Conservation (phyloP, 352 stramenopile genomes). For the Globisporangium okanoganense region DNA sequence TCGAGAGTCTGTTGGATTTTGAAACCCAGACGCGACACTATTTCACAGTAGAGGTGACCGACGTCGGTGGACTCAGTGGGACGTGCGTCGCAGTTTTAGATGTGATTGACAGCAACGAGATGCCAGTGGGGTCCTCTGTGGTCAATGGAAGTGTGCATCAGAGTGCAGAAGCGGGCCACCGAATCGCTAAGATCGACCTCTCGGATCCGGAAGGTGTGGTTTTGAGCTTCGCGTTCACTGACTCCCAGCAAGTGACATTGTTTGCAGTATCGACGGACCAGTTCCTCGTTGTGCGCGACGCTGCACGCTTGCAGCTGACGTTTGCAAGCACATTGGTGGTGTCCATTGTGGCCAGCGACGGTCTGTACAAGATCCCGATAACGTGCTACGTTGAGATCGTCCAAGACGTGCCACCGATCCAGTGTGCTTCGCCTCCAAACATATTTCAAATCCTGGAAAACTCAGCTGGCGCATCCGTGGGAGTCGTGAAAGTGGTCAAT, state of each 20-base stretch:
- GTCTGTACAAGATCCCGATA: conserved; percentile 19
- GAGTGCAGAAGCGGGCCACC: conserved; percentile 15
- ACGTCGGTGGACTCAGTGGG: conserved; percentile 28
- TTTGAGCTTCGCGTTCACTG: not conserved
- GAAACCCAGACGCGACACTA: conserved; percentile 26
- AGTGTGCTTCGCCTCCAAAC: conserved; percentile 13
- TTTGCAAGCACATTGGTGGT: not conserved
- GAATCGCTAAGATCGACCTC: conserved; percentile 9
- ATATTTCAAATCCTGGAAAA: conserved; percentile 13
- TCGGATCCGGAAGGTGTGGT: not conserved
- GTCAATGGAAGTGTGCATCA: conserved; percentile 35
- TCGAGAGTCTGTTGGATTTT: conserved; percentile 33
- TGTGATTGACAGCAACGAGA: conserved; percentile 38
- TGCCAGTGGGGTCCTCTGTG: conserved; percentile 21
- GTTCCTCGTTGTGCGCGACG: conserved; percentile 3
- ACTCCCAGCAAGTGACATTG: not conserved
- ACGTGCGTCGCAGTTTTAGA: conserved; percentile 31
- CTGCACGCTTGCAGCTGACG: not conserved
- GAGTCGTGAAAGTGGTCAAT: conserved; percentile 1
- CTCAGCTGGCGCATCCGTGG: conserved; percentile 2
- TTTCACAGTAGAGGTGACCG: conserved; percentile 27
- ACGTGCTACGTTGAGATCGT: conserved; percentile 21
- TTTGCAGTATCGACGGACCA: conserved; percentile 11
- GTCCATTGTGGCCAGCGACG: conserved; percentile 14
- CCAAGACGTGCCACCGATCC: conserved; percentile 28